phyloP scores from a whole-genome alignment of 352 stramenopile species.

The Globisporangium spiculum region DNA sequence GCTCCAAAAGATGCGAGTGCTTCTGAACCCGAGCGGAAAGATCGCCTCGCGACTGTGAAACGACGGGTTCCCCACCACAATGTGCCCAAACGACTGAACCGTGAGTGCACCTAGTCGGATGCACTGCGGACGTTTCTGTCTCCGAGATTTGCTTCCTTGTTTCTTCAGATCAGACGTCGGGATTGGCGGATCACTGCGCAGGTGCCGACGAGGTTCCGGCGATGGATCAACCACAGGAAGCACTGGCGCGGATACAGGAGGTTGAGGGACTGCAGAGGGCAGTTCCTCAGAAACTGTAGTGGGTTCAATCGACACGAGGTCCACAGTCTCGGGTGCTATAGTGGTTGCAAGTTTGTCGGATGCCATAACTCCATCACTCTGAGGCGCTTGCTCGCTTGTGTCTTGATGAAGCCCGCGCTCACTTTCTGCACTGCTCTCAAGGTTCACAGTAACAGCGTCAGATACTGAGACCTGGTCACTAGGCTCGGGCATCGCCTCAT shows the following conservation, averaged over 20 bases:
- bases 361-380: no score
- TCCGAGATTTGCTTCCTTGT: slow-evolving; percentile 42
- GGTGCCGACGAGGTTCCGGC: slow-evolving; percentile 32
- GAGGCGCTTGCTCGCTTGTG: not conserved
- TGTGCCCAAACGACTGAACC: slow-evolving; percentile 75
- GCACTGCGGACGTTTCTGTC: slow-evolving; percentile 46
- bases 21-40: slow-evolving; percentile 87
- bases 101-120: slow-evolving; percentile 78
- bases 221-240: slow-evolving; percentile 50
- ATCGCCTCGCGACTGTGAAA: slow-evolving; percentile 90
- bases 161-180: slow-evolving; percentile 59
- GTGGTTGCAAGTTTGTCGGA: not conserved
- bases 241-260: slow-evolving; percentile 13
- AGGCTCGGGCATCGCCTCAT: not conserved
- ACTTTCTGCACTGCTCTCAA: not conserved
- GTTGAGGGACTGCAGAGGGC: no score
- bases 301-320: not conserved
- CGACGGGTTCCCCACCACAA: slow-evolving; percentile 71
- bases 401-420: not conserved
- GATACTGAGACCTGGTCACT: no score
- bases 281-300: not conserved
- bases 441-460: no score
- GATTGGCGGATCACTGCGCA: slow-evolving; percentile 45
- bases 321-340: not conserved
- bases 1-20: slow-evolving; percentile 94